These are phyloP conservation scores for Cryptococcus sp. DNA, from an alignment of 1,284 basidiomycete species.

Conservation along the genomic window DNA sequence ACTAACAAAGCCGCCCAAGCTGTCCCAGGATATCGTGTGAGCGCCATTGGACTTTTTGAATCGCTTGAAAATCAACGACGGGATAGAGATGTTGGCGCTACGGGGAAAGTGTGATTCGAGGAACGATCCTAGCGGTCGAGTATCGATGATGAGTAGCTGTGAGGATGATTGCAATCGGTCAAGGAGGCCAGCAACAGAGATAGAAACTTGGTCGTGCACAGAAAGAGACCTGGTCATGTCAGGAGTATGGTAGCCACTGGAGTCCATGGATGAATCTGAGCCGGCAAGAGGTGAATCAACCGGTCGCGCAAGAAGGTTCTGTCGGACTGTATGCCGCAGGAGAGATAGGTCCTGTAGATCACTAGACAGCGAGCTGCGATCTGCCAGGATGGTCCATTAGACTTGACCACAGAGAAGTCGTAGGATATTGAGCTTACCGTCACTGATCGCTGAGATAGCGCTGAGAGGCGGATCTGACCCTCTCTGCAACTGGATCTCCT, in stretches of 20 bases:
- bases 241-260: slow-evolving; percentile 21
- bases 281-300: slow-evolving; percentile 25
- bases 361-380: slow-evolving; percentile 25
- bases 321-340: slow-evolving; percentile 33
- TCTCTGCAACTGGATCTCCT: slow-evolving; percentile 21
- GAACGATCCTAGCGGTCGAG: slow-evolving; percentile 67
- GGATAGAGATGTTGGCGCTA: slow-evolving; percentile 78
- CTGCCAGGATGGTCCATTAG: slow-evolving; percentile 1
- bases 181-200: slow-evolving; percentile 18
- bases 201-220: slow-evolving; percentile 6
- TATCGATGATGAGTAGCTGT: slow-evolving; percentile 66
- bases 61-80: slow-evolving; percentile 82
- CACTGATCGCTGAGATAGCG: slow-evolving; percentile 13
- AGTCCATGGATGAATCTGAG: slow-evolving; percentile 24
- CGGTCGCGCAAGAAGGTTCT: slow-evolving; percentile 41
- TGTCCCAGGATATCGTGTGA: slow-evolving; percentile 57
- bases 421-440: slow-evolving; percentile 10
- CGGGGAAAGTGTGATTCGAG: slow-evolving; percentile 63
- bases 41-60: slow-evolving; percentile 66
- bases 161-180: slow-evolving; percentile 16
- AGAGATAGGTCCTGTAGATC: slow-evolving; percentile 38
- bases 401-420: neutral
- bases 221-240: slow-evolving; percentile 7
- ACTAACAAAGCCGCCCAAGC: slow-evolving; percentile 72
- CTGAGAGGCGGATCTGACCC: slow-evolving; percentile 12